phyloP scores from a whole-genome alignment of 768 basidiomycete genomes.

The Peribolospora baueri region DNA sequence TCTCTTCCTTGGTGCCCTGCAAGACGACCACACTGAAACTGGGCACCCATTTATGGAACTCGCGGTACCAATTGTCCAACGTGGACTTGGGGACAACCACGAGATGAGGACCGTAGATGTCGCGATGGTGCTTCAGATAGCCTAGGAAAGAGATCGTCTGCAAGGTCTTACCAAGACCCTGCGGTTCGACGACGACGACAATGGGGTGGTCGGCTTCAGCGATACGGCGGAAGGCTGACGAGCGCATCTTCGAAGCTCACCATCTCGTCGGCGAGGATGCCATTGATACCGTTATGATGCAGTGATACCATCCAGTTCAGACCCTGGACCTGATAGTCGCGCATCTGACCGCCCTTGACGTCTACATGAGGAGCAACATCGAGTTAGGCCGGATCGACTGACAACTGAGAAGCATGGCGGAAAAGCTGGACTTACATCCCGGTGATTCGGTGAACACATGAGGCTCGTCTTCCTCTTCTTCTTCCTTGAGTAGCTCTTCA shows the following conservation, averaged over 20 bases:
- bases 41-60: conserved; percentile 75
- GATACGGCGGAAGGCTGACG: background rate
- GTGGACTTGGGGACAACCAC: conserved; percentile 98
- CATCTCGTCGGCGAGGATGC: conserved; percentile 97
- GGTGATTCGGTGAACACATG: conserved; percentile 89
- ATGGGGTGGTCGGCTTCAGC: background rate
- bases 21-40: conserved; percentile 60
- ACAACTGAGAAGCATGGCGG: too few relatives aligned
- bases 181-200: background rate
- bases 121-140: conserved; percentile 66
- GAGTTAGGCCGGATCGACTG: too few relatives aligned
- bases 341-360: conserved; percentile 63
- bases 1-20: conserved; percentile 72
- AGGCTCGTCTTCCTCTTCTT: conserved; percentile 32
- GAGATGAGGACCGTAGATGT: conserved; percentile 59
- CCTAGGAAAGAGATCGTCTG: conserved; percentile 94
- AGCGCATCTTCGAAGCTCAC: conserved; percentile 16
- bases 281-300: conserved; percentile 87
- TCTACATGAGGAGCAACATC: conserved; percentile 24
- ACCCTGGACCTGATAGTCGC: conserved; percentile 83
- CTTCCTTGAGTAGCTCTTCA: conserved; percentile 73
- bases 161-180: conserved; percentile 94
- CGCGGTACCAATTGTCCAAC: conserved; percentile 85
- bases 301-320: conserved; percentile 93
- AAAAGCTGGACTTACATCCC: conserved; percentile 33